These are phyloP conservation scores for Xenoacremonium recifei DNA, from an alignment of 2,329 filamentous ascomycete species.

Conservation along the genomic window DNA sequence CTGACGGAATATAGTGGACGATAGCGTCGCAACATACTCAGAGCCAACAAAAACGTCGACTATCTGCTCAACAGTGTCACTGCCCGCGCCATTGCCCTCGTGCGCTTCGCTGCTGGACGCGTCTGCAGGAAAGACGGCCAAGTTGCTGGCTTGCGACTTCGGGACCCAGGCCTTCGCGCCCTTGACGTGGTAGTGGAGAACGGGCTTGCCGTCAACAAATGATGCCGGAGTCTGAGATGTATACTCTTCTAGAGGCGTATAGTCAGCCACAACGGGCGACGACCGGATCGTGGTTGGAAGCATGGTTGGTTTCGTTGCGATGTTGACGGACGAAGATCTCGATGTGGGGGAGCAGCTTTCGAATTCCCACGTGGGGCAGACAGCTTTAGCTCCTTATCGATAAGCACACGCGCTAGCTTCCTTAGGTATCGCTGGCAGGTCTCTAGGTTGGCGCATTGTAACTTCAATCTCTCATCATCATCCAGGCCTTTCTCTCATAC, in stretches of 20 bases:
- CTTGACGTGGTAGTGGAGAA: slow-evolving; percentile 63
- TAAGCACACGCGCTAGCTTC: too few relatives aligned
- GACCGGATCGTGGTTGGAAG: slow-evolving; percentile 55
- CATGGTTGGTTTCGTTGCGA: slow-evolving; percentile 22
- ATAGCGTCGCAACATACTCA: slow-evolving; percentile 40
- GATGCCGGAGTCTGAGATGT: slow-evolving; percentile 69
- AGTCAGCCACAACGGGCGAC: slow-evolving; percentile 58
- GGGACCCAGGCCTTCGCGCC: slow-evolving; percentile 58
- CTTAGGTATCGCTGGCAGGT: too few relatives aligned
- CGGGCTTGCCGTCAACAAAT: slow-evolving; percentile 69
- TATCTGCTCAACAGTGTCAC: slow-evolving; percentile 41
- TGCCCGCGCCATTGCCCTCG: slow-evolving; percentile 27
- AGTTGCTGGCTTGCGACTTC: slow-evolving; percentile 49
- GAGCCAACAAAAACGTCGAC: slow-evolving; percentile 60
- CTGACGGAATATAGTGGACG: not conserved
- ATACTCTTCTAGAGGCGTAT: slow-evolving; percentile 65
- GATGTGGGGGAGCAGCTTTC: slow-evolving; percentile 8
- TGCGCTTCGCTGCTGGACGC: slow-evolving; percentile 27
- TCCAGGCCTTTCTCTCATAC: too few relatives aligned
- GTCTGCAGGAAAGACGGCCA: slow-evolving; percentile 53
- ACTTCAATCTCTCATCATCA: too few relatives aligned
- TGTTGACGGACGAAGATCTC: slow-evolving; percentile 11
- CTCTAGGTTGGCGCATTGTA: too few relatives aligned
- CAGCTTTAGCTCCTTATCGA: slow-evolving; percentile 19
- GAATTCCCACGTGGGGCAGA: slow-evolving; percentile 15